These are phyloP conservation scores for Polytolypa hystricis DNA, from an alignment of 2,329 filamentous ascomycete genomes.

Conservation along the genomic window DNA sequence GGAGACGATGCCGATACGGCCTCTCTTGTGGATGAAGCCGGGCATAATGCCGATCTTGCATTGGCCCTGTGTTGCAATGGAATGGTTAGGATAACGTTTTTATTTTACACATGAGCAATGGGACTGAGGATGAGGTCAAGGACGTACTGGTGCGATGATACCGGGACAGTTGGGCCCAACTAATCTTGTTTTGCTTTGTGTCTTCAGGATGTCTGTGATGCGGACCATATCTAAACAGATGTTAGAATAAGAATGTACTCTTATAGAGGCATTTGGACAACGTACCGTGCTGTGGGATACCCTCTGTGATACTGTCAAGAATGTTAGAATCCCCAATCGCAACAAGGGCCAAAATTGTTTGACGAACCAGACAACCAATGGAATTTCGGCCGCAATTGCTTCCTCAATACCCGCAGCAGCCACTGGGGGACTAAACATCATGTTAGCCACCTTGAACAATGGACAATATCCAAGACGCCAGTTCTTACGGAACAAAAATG, in stretches of 20 bases:
- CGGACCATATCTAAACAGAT: slow-evolving; percentile 79
- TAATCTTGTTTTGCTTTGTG: slow-evolving; percentile 90
- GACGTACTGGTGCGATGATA: slow-evolving; percentile 67
- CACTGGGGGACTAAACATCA: slow-evolving; percentile 60
- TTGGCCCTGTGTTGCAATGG: slow-evolving; percentile 52
- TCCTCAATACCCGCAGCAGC: slow-evolving; percentile 95
- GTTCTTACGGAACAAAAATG: slow-evolving; percentile 81
- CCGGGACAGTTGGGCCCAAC: slow-evolving; percentile 97
- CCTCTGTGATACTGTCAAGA: slow-evolving; percentile 66
- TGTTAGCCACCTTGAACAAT: slow-evolving; percentile 14
- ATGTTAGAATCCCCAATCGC: background rate
- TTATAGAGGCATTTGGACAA: background rate
- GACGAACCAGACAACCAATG: slow-evolving; percentile 72
- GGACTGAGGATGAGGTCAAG: slow-evolving; percentile 4
- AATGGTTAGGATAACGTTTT: slow-evolving; percentile 1
- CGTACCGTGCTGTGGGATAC: slow-evolving; percentile 91
- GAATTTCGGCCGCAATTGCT: slow-evolving; percentile 84
- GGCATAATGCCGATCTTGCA: slow-evolving; percentile 99
- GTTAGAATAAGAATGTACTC: background rate
- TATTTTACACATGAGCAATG: background rate
- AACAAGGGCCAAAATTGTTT: slow-evolving; percentile 5
- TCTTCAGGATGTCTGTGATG: slow-evolving; percentile 96
- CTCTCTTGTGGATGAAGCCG: slow-evolving; percentile 99
- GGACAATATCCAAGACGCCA: background rate
- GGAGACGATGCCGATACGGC: slow-evolving; percentile 96